Evolutionary conservation across 768 basidiomycete species (phyloP), one percentile per base, ranked within the genome.

Genomic region (Lepiota brunneoincarnata): DNA sequence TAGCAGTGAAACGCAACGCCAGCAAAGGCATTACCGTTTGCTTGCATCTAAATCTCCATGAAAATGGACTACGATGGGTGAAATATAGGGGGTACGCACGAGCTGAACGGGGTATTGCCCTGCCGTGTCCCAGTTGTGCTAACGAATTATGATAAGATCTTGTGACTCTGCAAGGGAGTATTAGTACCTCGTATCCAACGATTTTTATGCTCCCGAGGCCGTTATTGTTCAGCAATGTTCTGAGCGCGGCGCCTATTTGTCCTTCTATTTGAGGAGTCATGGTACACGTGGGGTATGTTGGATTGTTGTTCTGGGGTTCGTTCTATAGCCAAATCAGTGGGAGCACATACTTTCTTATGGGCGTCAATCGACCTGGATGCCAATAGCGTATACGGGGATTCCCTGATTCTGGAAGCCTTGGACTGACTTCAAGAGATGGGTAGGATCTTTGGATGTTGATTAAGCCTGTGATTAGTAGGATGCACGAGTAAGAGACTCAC

Each of bases 1-100:
- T 91, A 89, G 60, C 89, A 89, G 64, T 91, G 87, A 63, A 89
- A 90, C 0, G 83, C 71, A 11, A 83, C 86, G 3, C 88, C 88
- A 14, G 76, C 72, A 53, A 87, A 86, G 0, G 82, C 73, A 55
- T 67, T 76, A 2, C 69, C 72, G 4, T 79, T 80, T 42, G 78
- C 72, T 63, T 84, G 74, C 80, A 88, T 83, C 79, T 70, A 49
- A 18, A 35, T 18, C 2, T 54, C 3, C 12, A 12, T 21, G n/a
- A 31, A 48, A 6, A n/a, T 46, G 5, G 9, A 51, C 11, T 26
- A n/a, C 48, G 23, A 28, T 26, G 12, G 3, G 10, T 21, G 14
- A 20, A 38, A 11, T 7, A 43, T 28, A 47, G 38, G 46, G 23
- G 46, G 37, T 15, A 58, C 64, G 20, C 41, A 69, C 68, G 15